Conservation (phyloP, 1,284 basidiomycete species). For the Irpex sp. region DNA sequence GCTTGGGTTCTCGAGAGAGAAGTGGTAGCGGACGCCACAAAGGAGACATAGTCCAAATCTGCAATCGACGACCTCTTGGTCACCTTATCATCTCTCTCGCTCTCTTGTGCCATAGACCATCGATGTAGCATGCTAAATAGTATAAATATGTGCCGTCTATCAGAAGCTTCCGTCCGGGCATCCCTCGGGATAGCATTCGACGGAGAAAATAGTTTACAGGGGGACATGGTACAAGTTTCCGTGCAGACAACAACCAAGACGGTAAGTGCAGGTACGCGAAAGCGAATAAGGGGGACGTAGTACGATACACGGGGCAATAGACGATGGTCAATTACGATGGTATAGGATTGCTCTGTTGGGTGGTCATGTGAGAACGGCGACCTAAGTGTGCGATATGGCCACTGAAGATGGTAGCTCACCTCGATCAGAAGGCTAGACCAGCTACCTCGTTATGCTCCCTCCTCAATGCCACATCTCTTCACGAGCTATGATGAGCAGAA, state of each 20-base stretch:
- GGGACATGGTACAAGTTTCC: background rate
- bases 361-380: background rate
- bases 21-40: constrained; percentile 21
- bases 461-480: constrained; percentile 70
- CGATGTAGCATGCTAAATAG: constrained; percentile 1
- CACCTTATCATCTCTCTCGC: background rate
- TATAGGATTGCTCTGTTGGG: constrained; percentile 1
- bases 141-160: constrained; percentile 1
- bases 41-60: background rate
- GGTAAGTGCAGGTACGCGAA: background rate
- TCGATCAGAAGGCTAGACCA: background rate
- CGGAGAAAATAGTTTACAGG: background rate
- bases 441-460: constrained; percentile 38
- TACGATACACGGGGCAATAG: background rate
- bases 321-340: background rate
- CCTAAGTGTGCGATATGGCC: background rate
- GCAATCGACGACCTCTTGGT: background rate
- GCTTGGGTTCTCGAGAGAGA: constrained; percentile 75
- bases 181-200: background rate
- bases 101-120: background rate
- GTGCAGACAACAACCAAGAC: background rate
- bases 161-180: background rate
- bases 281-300: background rate
- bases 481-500: constrained; percentile 49
- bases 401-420: constrained; percentile 12